Percentiles rank a stretch among this genome's conserved stretches.
Conservation (phyloP, 257 asterid species). For the Salvia miltiorrhiza region DNA sequence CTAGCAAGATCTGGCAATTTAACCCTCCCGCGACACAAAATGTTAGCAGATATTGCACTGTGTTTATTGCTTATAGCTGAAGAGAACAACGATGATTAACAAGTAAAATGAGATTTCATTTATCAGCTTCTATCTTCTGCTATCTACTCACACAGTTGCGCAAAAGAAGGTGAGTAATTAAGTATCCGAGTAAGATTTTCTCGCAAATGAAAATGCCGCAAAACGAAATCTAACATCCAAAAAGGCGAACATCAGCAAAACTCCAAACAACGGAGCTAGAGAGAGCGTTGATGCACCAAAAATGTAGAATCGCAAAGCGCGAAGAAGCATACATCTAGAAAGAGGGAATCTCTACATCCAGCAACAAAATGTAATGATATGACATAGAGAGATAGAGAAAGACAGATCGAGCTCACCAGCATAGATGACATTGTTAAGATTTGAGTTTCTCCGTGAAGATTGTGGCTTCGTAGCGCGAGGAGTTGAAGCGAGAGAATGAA, state of each 20-base stretch:
- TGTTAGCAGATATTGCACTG: background rate
- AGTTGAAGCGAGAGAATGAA: background rate
- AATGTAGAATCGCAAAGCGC: background rate
- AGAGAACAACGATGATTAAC: background rate
- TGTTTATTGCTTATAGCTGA: background rate
- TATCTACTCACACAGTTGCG: background rate
- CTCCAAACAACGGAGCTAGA: background rate
- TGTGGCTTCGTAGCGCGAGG: constrained; percentile 1
- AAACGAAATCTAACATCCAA: background rate
- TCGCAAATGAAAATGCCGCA: background rate
- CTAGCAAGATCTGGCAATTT: constrained; percentile 8
- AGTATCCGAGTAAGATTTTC: background rate
- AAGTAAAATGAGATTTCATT: background rate
- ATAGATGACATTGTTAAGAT: constrained; percentile 33
- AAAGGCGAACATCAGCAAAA: background rate
- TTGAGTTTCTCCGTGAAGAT: constrained; percentile 10
- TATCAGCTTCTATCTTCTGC: constrained; percentile 4
- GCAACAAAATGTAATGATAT: background rate
- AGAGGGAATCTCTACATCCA: background rate
- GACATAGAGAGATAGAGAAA: background rate
- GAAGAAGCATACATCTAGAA: constrained; percentile 8
- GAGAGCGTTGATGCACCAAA: background rate
- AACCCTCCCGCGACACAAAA: background rate
- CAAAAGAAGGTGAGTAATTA: background rate
- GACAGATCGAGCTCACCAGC: constrained; percentile 39